Evolutionary conservation across 1,139 yeast species (phyloP), one percentile per base, ranked within the genome.

Genomic region (Meyerozyma athensensis): DNA sequence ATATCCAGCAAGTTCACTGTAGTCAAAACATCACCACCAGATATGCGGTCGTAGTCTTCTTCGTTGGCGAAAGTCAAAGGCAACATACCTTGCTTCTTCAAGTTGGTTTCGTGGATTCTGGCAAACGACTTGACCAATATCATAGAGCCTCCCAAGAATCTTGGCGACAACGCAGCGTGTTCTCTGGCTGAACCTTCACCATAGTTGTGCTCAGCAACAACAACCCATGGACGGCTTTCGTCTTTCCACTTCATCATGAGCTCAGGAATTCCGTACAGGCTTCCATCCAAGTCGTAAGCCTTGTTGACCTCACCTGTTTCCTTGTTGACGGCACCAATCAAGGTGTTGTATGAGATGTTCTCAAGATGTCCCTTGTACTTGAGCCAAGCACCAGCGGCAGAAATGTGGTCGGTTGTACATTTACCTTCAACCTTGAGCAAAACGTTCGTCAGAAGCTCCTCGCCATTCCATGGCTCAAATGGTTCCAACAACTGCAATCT

Each of bases 111-210:
- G 48, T 71, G 77, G 54, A 92, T 92, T 72, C 98, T 84, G 31
- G 98, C 98, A 68, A 92, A 92, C 9, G 97, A 89, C 67, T 92
- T 92, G 52, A 89, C 95, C 46, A 92, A 70, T 46, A 92, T 84
- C 47, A 89, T 77, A 39, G 83, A 68, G 43, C 97, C 98, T 45
- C 97, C 97, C 39, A 92, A 72, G 70, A 85, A 92, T 61, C 95
- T 76, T 44, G 98, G 98, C 30, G 94, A 86, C 55, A 92, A 71
- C 5, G 98, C 98, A 38, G 98, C 98, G 57, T 92, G 98, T 61
- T 92, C 98, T 74, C 98, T 85, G 18, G 98, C 97, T 39, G 97
- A 87, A 47, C 98, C 98, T 71, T 92, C 98, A 63, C 98, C 98
- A 54, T 90, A 92, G 67, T 92, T 92, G 59, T 92, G 96, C 59